These are phyloP conservation scores for Leishmania braziliensis DNA, from an alignment of 208 protist species.

Conservation along the genomic window DNA sequence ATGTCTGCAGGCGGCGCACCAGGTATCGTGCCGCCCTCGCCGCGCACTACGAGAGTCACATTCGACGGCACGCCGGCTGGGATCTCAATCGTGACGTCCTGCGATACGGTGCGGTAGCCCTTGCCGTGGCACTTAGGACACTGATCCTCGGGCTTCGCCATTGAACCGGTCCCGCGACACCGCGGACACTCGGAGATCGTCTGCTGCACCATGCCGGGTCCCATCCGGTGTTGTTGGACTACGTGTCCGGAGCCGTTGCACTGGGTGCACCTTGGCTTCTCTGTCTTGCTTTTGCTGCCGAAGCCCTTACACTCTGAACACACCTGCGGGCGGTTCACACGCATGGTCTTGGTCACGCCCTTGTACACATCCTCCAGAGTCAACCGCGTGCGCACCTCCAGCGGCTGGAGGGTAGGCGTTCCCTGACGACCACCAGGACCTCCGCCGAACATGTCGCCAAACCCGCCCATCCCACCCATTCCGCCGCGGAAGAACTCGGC, in stretches of 20 bases:
- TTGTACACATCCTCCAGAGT: slow-evolving; percentile 89
- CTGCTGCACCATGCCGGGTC: slow-evolving; percentile 97
- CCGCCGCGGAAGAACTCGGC: slow-evolving; percentile 87
- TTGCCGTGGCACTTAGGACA: slow-evolving; percentile 95
- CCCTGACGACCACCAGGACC: slow-evolving; percentile 36
- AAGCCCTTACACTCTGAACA: slow-evolving; percentile 87
- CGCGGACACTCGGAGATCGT: slow-evolving; percentile 89
- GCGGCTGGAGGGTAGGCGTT: slow-evolving; percentile 64
- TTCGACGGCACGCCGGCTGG: slow-evolving; percentile 95
- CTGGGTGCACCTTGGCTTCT: slow-evolving; percentile 88
- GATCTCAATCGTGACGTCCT: slow-evolving; percentile 96
- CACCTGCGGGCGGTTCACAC: slow-evolving; percentile 81
- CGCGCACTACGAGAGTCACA: slow-evolving; percentile 95
- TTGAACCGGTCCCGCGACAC: slow-evolving; percentile 94
- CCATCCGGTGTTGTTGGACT: slow-evolving; percentile 94
- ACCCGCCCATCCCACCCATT: slow-evolving; percentile 79
- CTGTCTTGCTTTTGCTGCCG: slow-evolving; percentile 89
- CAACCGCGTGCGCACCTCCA: slow-evolving; percentile 79
- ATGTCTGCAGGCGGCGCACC: slow-evolving; percentile 96
- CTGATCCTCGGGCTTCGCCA: slow-evolving; percentile 93
- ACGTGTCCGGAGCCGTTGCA: slow-evolving; percentile 95
- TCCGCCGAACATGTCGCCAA: slow-evolving; percentile 77
- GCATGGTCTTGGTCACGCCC: slow-evolving; percentile 76
- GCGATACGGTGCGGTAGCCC: slow-evolving; percentile 90
- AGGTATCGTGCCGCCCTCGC: slow-evolving; percentile 95